Percentiles rank a stretch among this genome's conserved stretches.
These are phyloP conservation scores for Naegleria fowleri DNA, from an alignment of 208 protist genomes.

Conservation along the genomic window DNA sequence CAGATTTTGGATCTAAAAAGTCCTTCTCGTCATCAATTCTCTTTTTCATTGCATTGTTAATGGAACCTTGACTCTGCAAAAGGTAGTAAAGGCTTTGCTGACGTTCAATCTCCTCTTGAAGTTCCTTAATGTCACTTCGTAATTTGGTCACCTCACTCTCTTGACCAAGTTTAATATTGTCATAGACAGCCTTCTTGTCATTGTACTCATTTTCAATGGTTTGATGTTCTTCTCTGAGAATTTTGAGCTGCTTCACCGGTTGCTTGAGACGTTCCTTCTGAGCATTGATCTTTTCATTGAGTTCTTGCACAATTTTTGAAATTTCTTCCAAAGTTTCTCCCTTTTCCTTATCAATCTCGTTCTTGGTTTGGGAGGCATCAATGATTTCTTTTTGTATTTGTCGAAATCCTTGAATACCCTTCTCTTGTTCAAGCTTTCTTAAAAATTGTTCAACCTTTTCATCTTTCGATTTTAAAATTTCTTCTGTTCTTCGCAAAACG, in stretches of 20 bases:
- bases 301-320: constrained; percentile 27
- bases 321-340: constrained; percentile 35
- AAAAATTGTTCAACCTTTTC: constrained; percentile 10
- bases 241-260: constrained; percentile 1
- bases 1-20: not conserved
- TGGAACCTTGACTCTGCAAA: not conserved
- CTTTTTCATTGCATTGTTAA: not conserved
- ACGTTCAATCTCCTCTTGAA: not conserved
- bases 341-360: constrained; percentile 28
- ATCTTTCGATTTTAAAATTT: constrained; percentile 29
- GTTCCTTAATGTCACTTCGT: not conserved
- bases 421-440: not conserved
- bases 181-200: constrained; percentile 28
- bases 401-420: constrained; percentile 23
- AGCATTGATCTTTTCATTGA: constrained; percentile 5
- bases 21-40: constrained; percentile 20
- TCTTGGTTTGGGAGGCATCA: not conserved
- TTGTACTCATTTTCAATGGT: not conserved
- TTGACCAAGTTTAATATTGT: not conserved
- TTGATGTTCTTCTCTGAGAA: not conserved
- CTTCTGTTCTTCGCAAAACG: constrained; percentile 18
- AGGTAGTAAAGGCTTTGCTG: constrained; percentile 11
- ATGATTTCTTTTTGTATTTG: not conserved
- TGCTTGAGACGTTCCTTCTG: constrained; percentile 23
- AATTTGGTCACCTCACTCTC: constrained; percentile 6